Base-by-base conservation (phyloP, 345 rosid genomes). In the Bruguiera parviflora region DNA sequence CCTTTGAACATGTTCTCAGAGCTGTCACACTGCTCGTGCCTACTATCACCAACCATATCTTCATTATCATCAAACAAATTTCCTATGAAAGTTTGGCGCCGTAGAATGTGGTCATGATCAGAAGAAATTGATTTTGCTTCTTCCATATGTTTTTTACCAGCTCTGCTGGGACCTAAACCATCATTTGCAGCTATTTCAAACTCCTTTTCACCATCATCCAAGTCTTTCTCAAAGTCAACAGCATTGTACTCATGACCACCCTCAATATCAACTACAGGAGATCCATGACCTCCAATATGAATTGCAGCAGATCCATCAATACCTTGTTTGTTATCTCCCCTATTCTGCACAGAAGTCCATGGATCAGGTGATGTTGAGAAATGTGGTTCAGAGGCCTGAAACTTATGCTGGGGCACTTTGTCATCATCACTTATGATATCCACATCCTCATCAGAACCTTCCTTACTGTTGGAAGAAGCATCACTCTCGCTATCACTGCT, bases 401-500 rank as follows among this genome's bases (percentile, higher is more conserved):
- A 31, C 51, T 84, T 80, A 71, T 77, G 82, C 62, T 68, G 80
- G 63, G 77, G 75, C 66, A 80, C 89, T 79, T 82, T 82, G 71
- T 92, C 96, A 81, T 89, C 98, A 70, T 91, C 92, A 55, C 92
- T 75, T 88, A 92, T 86, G 65, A 95, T 92, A 83, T 95, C 97
- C 71, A 92, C 97, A 47, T 95, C 96, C 81, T 85, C 97, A 83
- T 95, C 99, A 71, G 97, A 81, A 8, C 82, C 97, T 71, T 92
- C 91, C 78, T 85, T 88, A 76, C 96, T 87, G 79, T 85, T 88
- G 64, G 96, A 88, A 68, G 96, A 86, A 80, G 85, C 88, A 79
- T 89, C 96, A 67, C 89, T 92, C 59, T 88, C 97, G 82, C 99
- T 92, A 68, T 91, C 93, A 72, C 96, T 95, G 83, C 96, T 88